phyloP scores from a whole-genome alignment of 2,329 filamentous ascomycete genomes.

The Aspergillus aculeatus region DNA sequence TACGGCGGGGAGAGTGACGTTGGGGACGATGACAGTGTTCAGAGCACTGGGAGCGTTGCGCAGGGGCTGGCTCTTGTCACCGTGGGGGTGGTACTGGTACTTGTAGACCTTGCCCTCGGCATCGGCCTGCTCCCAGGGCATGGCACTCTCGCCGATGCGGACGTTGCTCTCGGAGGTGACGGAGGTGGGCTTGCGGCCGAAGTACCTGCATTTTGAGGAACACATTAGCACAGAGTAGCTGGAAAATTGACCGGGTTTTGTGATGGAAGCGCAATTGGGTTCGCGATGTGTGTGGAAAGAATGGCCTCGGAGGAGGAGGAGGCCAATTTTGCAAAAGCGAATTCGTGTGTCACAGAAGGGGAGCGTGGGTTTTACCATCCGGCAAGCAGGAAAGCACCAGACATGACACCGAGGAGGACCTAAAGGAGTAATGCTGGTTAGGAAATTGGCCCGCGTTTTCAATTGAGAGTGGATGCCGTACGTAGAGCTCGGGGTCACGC shows the following conservation, averaged over 20 bases:
- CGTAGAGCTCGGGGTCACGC: conserved; percentile 73
- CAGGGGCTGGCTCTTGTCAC: conserved; percentile 70
- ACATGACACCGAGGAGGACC: conserved; percentile 91
- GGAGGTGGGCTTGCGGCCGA: conserved; percentile 80
- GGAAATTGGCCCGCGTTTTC: conserved; percentile 8
- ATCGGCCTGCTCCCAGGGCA: conserved; percentile 82
- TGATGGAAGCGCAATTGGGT: conserved; percentile 38
- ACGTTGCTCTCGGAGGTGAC: conserved; percentile 79
- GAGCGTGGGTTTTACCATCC: conserved; percentile 59
- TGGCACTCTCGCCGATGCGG: conserved; percentile 70
- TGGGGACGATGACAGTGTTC: conserved; percentile 90
- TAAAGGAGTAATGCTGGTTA: conserved; percentile 41
- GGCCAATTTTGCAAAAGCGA: not conserved
- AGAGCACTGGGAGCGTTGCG: conserved; percentile 92
- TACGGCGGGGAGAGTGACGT: conserved; percentile 90
- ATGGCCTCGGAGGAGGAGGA: not conserved
- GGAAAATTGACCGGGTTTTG: no score
- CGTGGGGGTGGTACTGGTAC: conserved; percentile 81
- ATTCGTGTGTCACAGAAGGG: conserved; percentile 1
- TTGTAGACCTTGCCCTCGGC: conserved; percentile 63
- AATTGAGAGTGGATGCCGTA: conserved; percentile 43
- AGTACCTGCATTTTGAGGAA: conserved; percentile 35
- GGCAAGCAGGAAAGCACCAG: conserved; percentile 79
- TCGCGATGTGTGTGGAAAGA: not conserved
- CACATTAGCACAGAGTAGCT: not conserved